These are phyloP conservation scores for Coffea canephora DNA, from an alignment of 257 asterid genomes.

Conservation along the genomic window DNA sequence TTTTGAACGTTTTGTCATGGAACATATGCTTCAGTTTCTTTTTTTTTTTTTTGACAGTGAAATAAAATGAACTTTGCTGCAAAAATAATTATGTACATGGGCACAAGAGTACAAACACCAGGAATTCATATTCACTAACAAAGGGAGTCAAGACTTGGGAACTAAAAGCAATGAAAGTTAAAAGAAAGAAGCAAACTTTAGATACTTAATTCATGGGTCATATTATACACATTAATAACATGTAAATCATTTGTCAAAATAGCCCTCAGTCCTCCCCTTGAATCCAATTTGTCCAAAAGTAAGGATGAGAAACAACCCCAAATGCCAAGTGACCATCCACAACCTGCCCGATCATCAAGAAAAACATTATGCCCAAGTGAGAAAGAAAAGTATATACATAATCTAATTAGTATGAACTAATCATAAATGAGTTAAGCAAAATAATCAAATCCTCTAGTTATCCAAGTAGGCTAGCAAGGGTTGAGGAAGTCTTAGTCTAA, in stretches of 20 bases:
- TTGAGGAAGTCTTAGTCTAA: too few relatives aligned
- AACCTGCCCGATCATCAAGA: slow-evolving; percentile 43
- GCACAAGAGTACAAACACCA: not conserved
- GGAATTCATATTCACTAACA: not conserved
- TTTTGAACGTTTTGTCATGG: too few relatives aligned
- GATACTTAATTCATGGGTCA: not conserved
- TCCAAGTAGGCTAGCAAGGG: too few relatives aligned
- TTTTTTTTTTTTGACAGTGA: too few relatives aligned
- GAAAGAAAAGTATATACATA: not conserved
- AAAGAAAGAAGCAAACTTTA: slow-evolving; percentile 4
- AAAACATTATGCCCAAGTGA: not conserved
- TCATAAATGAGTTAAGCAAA: too few relatives aligned
- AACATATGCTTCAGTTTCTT: too few relatives aligned
- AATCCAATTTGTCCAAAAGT: slow-evolving; percentile 98
- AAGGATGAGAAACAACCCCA: slow-evolving; percentile 69
- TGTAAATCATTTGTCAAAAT: slow-evolving; percentile 39
- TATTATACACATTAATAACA: slow-evolving; percentile 15
- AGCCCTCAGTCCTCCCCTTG: slow-evolving; percentile 93
- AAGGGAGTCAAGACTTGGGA: not conserved
- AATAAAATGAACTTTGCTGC: too few relatives aligned
- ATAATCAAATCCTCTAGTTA: too few relatives aligned
- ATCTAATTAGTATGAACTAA: not conserved
- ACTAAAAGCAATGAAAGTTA: not conserved
- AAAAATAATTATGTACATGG: not conserved
- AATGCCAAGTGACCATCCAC: slow-evolving; percentile 91